A percentile compares a stretch with the other conserved stretches of the same genome.
Evolutionary conservation across 2,329 filamentous ascomycete genomes (phyloP).

Genomic region (Epichloe coenophiala): DNA sequence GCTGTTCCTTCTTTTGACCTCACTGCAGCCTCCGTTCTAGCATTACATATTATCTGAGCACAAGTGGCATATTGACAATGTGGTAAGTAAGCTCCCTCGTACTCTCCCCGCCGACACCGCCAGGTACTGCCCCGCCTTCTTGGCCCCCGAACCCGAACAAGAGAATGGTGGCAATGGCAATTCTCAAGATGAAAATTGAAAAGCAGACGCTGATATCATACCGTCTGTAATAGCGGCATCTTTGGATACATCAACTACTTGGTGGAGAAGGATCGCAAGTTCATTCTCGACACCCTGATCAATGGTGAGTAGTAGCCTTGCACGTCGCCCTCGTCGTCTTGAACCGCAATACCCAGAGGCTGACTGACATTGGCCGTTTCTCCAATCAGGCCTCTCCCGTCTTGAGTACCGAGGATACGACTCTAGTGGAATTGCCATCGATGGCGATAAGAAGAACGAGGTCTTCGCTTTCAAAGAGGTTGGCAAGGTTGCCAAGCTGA

Average conservation of each 20-base stretch:
- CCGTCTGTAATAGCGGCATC: constrained; percentile 53
- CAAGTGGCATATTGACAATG: constrained; percentile 10
- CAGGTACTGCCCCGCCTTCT: constrained; percentile 4
- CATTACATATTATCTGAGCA: constrained; percentile 1
- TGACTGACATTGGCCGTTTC: constrained; percentile 10
- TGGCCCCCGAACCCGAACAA: not conserved
- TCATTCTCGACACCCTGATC: constrained; percentile 88
- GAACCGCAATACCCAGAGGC: not conserved
- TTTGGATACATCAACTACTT: constrained; percentile 99
- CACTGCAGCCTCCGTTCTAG: not conserved
- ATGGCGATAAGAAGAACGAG: constrained; percentile 98
- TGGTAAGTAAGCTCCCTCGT: constrained; percentile 12
- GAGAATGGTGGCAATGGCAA: constrained; percentile 2
- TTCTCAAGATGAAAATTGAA: not conserved
- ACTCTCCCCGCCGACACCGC: constrained; percentile 7
- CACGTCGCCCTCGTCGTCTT: not conserved
- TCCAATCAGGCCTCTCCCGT: constrained; percentile 62
- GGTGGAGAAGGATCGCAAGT: constrained; percentile 96
- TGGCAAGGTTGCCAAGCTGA: constrained; percentile 95
- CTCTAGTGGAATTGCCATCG: constrained; percentile 87
- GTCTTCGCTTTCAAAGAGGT: constrained; percentile 98
- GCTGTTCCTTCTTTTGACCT: constrained; percentile 2
- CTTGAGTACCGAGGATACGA: constrained; percentile 99
- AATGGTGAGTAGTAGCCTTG: constrained; percentile 59
- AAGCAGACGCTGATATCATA: constrained; percentile 13